Evolutionary conservation across 495 filamentous ascomycete species (phyloP).

Genomic region (Glarea lozoyensis): DNA sequence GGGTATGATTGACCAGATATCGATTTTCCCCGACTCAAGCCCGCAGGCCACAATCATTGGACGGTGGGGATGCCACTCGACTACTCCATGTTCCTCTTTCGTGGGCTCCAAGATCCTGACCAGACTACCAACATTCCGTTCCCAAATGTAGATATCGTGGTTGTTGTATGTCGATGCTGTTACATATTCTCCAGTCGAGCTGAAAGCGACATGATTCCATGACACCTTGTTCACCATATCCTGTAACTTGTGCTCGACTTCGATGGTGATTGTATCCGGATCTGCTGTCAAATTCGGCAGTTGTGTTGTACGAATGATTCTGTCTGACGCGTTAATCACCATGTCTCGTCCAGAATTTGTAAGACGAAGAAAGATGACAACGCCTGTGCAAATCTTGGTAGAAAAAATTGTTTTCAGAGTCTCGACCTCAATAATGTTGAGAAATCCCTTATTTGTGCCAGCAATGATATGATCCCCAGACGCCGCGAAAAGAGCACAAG

Average conservation of each 20-base stretch:
- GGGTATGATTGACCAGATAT: slow-evolving; percentile 86
- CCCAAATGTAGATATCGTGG: slow-evolving; percentile 97
- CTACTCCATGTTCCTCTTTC: slow-evolving; percentile 86
- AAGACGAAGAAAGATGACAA: slow-evolving; percentile 80
- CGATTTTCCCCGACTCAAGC: slow-evolving; percentile 78
- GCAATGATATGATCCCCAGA: slow-evolving; percentile 80
- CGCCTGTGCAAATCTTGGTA: slow-evolving; percentile 72
- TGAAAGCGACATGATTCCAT: slow-evolving; percentile 96
- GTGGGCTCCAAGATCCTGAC: slow-evolving; percentile 94
- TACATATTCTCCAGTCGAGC: slow-evolving; percentile 84
- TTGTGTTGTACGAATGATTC: slow-evolving; percentile 83
- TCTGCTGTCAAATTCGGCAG: slow-evolving; percentile 44
- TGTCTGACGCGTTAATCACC: slow-evolving; percentile 82
- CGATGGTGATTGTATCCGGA: slow-evolving; percentile 66
- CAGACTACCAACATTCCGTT: slow-evolving; percentile 83
- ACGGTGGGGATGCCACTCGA: slow-evolving; percentile 94
- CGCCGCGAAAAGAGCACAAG: slow-evolving; percentile 77
- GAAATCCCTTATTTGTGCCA: slow-evolving; percentile 87
- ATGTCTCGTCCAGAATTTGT: slow-evolving; percentile 75
- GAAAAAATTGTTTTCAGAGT: slow-evolving; percentile 77
- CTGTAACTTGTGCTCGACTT: slow-evolving; percentile 96
- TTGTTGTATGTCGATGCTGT: slow-evolving; percentile 93
- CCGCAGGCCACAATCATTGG: slow-evolving; percentile 85
- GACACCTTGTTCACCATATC: slow-evolving; percentile 89
- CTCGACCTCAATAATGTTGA: slow-evolving; percentile 74